Conservation (phyloP, 805 yeast species). For the Wickerhamomyces rabaulensis region DNA sequence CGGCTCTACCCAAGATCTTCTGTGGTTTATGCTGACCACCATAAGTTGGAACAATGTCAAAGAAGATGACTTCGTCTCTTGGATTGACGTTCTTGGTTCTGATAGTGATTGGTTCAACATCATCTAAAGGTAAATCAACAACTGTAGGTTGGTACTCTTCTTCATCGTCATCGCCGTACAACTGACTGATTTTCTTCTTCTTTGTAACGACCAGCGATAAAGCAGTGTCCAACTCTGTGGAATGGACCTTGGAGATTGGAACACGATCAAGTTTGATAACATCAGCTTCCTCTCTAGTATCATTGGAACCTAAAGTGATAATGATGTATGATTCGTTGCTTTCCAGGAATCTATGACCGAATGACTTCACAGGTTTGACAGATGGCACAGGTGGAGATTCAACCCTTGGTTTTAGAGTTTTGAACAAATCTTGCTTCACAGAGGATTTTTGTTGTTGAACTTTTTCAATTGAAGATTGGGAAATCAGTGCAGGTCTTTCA, state of each 20-base stretch:
- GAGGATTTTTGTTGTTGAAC: constrained; percentile 11
- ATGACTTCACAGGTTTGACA: constrained; percentile 63
- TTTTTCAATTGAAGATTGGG: constrained; percentile 17
- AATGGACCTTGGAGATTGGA: constrained; percentile 68
- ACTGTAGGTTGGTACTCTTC: constrained; percentile 56
- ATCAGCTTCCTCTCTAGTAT: constrained; percentile 49
- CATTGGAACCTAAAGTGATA: constrained; percentile 84
- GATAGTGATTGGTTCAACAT: constrained; percentile 69
- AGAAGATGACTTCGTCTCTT: constrained; percentile 54
- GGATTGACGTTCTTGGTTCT: constrained; percentile 46
- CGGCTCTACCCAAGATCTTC: constrained; percentile 71
- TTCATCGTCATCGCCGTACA: constrained; percentile 13
- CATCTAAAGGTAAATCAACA: constrained; percentile 80
- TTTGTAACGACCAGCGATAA: constrained; percentile 63
- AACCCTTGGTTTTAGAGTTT: constrained; percentile 8
- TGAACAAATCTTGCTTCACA: constrained; percentile 16
- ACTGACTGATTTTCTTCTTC: constrained; percentile 1
- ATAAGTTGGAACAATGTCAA: constrained; percentile 89
- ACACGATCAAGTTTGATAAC: constrained; percentile 69
- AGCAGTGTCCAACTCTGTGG: constrained; percentile 87
- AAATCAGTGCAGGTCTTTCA: constrained; percentile 1
- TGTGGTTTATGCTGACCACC: constrained; percentile 38
- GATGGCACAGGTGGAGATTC: not conserved
- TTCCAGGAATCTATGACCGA: constrained; percentile 72
- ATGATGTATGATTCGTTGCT: constrained; percentile 65